Conservation (phyloP, 2,329 filamentous ascomycete species). For the Trichoderma guizhouense region DNA sequence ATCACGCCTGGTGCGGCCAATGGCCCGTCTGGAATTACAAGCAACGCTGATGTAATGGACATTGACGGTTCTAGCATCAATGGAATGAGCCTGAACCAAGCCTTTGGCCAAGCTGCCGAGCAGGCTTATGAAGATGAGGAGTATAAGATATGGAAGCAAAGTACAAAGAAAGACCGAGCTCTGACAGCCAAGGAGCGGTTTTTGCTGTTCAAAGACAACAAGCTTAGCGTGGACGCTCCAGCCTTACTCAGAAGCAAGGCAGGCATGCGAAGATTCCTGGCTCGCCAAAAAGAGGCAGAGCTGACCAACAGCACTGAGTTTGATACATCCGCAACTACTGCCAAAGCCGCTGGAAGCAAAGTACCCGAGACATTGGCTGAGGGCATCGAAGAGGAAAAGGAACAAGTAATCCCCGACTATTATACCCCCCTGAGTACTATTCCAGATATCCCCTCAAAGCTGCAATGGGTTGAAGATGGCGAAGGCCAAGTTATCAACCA, state of each 20-base stretch:
- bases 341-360: slow-evolving; percentile 45
- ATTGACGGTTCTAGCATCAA: slow-evolving; percentile 73
- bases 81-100: slow-evolving; percentile 60
- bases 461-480: slow-evolving; percentile 85
- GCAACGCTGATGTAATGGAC: slow-evolving; percentile 82
- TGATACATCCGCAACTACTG: slow-evolving; percentile 37
- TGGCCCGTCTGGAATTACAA: slow-evolving; percentile 62
- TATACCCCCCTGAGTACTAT: slow-evolving; percentile 85
- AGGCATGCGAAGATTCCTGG: slow-evolving; percentile 84
- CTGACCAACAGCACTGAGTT: slow-evolving; percentile 37
- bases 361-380: slow-evolving; percentile 79
- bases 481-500: slow-evolving; percentile 88
- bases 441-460: slow-evolving; percentile 73
- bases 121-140: slow-evolving; percentile 88
- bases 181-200: slow-evolving; percentile 80
- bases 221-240: slow-evolving; percentile 81
- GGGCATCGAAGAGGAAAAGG: slow-evolving; percentile 87
- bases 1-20: slow-evolving; percentile 72
- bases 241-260: slow-evolving; percentile 80
- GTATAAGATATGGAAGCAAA: slow-evolving; percentile 98
- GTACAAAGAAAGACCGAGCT: slow-evolving; percentile 94
- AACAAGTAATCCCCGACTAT: slow-evolving; percentile 85
- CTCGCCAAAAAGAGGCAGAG: slow-evolving; percentile 70
- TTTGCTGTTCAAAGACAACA: slow-evolving; percentile 79
- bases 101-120: slow-evolving; percentile 64